phyloP scores from a whole-genome alignment of 176 grass and related monocot species.

The Ensete ventricosum region DNA sequence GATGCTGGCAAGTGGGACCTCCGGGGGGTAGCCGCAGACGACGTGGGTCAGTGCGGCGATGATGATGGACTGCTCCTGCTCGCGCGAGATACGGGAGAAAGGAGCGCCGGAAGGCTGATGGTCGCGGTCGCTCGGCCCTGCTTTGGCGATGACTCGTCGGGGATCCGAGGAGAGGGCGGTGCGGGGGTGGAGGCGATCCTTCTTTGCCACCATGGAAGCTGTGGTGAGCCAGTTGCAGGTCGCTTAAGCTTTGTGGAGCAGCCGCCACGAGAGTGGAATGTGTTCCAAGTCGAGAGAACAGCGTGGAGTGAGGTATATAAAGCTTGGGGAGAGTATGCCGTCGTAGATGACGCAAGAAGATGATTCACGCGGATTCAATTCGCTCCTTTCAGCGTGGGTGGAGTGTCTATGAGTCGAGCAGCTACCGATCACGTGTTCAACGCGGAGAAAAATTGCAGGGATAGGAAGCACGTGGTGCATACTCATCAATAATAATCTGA shows the following conservation, averaged over 20 bases:
- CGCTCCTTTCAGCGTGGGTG: not conserved
- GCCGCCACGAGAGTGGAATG: too few species aligned
- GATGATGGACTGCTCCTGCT: conserved; percentile 1
- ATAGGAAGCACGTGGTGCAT: too few species aligned
- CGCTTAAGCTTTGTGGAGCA: too few species aligned
- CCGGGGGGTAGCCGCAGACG: not conserved
- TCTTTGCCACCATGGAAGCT: too few species aligned
- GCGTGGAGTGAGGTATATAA: too few species aligned
- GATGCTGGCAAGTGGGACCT: not conserved
- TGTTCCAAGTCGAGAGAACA: too few species aligned
- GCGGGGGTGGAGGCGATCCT: too few species aligned
- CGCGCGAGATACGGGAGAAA: not conserved
- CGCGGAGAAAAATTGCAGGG: not conserved
- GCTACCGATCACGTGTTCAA: not conserved
- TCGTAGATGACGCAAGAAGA: not conserved
- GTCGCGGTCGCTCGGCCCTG: not conserved
- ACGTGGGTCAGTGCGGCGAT: not conserved
- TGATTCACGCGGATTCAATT: not conserved
- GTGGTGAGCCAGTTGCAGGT: too few species aligned
- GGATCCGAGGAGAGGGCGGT: too few species aligned
- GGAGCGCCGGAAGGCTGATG: not conserved
- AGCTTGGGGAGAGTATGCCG: too few species aligned
- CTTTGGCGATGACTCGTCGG: too few species aligned
- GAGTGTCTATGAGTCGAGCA: not conserved
- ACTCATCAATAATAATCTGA: too few species aligned